Evolutionary conservation across 169 alveolate genomes (phyloP), one percentile per base, ranked within the genome.

Genomic region (Theileria sp.): DNA sequence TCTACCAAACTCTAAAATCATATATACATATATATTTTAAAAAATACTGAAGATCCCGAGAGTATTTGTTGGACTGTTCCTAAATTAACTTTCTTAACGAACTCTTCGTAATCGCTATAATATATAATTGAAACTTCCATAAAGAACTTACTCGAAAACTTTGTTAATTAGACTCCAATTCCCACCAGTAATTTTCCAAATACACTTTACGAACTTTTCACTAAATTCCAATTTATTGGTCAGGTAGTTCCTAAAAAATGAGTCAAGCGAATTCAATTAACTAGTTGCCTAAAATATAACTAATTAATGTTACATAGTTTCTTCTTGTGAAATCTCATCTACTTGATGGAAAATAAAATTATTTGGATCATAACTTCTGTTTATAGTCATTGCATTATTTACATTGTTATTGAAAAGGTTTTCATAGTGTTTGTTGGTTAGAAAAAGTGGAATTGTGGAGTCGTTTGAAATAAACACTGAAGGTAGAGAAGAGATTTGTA

Each of bases 31-130:
- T 32, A 32, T 32, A 32, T 32, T 32, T 32, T 3, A 7, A 38
- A 28, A 17, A 54, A 58, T 54, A 71, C 79, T 38, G n/a, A 2
- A 6, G 88, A 82, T 1, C 88, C 88, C 0, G 88, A 78, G 30
- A 82, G 88, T 12, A 82, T 82, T 36, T 82, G 78, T 19, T 82
- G 83, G 12, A 82, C 85, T 0, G 88, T 79, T n/a, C 76, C 80
- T 23, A 82, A 68, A 8, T 49, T 69, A 34, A 82, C 60, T 23
- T 54, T 21, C 21, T 8, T 17, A 17, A 75, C 81, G 21, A 82
- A 32, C 10, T 82, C 64, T 7, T 51, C 38, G 50, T 76, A 82
- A 15, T 71, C 49, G 1, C 79, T 71, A 60, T 26, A 68, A 44
- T 44, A 58, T 68, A 13, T 2, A 36, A 68, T 25, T 60, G 19